Evolutionary conservation across 495 filamentous ascomycete genomes (phyloP).

Genomic region (Lasiosphaeria hispida): DNA sequence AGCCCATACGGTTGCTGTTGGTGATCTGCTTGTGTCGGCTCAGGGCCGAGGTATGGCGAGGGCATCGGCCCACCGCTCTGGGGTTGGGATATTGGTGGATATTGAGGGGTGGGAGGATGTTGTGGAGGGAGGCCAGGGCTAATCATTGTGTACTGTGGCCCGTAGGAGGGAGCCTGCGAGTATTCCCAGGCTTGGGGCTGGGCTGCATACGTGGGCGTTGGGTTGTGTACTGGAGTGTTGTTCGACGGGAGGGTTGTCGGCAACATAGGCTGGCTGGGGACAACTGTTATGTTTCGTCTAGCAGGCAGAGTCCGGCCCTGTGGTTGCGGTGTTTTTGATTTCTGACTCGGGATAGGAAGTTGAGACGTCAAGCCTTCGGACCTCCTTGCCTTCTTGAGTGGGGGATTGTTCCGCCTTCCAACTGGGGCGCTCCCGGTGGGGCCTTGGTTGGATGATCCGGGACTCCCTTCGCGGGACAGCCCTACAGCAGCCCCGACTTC

Average conservation of each 20-base stretch:
- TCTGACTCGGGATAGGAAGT: conserved; percentile 9
- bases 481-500: background rate
- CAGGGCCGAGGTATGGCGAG: too few relatives aligned
- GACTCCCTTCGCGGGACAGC: conserved; percentile 5
- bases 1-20: too few relatives aligned
- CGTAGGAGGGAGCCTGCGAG: conserved; percentile 8
- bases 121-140: conserved; percentile 12
- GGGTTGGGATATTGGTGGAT: background rate
- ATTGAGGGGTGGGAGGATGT: background rate
- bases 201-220: background rate
- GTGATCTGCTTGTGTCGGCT: too few relatives aligned
- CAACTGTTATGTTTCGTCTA: background rate
- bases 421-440: background rate
- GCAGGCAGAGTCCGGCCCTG: background rate
- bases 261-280: background rate
- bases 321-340: conserved; percentile 7
- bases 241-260: conserved; percentile 2
- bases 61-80: too few relatives aligned
- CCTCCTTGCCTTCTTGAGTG: conserved; percentile 5
- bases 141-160: conserved; percentile 1
- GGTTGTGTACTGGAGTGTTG: conserved; percentile 1
- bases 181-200: conserved; percentile 9
- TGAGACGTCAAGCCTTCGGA: conserved; percentile 2
- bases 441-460: conserved; percentile 1
- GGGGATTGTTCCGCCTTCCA: conserved; percentile 3